phyloP scores from a whole-genome alignment of 2,329 filamentous ascomycete genomes.

The Purpureocillium lavendulum region DNA sequence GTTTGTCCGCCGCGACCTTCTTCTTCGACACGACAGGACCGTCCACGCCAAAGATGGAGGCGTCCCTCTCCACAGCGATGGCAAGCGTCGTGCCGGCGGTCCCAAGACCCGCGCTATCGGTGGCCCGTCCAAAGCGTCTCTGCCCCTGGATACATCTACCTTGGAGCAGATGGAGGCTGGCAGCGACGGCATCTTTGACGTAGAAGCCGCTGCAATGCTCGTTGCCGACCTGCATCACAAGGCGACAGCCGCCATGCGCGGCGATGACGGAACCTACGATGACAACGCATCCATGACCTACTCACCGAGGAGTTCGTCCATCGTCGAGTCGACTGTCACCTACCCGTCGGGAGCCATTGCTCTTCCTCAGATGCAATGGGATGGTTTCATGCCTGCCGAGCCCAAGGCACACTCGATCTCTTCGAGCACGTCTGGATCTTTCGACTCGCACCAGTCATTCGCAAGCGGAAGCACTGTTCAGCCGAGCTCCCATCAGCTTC shows the following conservation, averaged over 20 bases:
- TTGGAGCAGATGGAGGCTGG: slow-evolving; percentile 89
- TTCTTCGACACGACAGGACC: slow-evolving; percentile 94
- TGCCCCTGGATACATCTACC: slow-evolving; percentile 73
- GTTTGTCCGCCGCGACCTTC: slow-evolving; percentile 92
- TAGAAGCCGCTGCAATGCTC: slow-evolving; percentile 96
- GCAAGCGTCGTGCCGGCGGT: slow-evolving; percentile 70
- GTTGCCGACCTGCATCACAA: slow-evolving; percentile 98
- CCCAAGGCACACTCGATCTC: slow-evolving; percentile 68
- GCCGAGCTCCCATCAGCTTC: slow-evolving; percentile 53
- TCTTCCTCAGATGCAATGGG: slow-evolving; percentile 84
- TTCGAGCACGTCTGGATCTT: slow-evolving; percentile 55
- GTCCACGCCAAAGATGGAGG: slow-evolving; percentile 98
- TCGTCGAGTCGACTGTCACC: slow-evolving; percentile 70
- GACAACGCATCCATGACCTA: slow-evolving; percentile 57
- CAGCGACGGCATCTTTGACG: slow-evolving; percentile 85
- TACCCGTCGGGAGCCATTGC: slow-evolving; percentile 75
- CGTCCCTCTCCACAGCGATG: slow-evolving; percentile 85
- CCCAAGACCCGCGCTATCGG: slow-evolving; percentile 58
- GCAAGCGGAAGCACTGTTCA: slow-evolving; percentile 48
- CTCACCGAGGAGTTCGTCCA: slow-evolving; percentile 59
- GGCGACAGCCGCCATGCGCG: slow-evolving; percentile 63
- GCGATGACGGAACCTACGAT: slow-evolving; percentile 47
- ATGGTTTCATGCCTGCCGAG: slow-evolving; percentile 73
- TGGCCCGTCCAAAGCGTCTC: slow-evolving; percentile 65
- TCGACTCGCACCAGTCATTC: slow-evolving; percentile 60